phyloP scores from a whole-genome alignment of 2,329 filamentous ascomycete genomes.

The Talaromyces amestolkiae region DNA sequence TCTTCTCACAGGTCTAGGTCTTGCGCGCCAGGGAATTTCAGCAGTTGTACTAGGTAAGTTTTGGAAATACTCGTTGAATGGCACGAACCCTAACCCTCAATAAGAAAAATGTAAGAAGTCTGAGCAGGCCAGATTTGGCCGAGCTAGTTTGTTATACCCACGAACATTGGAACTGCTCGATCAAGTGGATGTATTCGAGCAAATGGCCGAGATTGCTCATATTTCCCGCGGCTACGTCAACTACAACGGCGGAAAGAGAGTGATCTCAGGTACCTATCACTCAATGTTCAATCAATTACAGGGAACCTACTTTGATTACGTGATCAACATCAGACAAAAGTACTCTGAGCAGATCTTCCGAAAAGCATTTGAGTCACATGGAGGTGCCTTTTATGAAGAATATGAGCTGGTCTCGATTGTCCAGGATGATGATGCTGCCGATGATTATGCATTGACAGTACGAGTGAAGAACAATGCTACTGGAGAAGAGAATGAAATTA shows the following conservation, averaged over 20 bases:
- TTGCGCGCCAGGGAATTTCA: constrained; percentile 2
- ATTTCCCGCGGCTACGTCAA: constrained; percentile 11
- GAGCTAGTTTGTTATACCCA: neutral
- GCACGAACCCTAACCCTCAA: neutral
- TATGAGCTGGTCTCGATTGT: constrained; percentile 9
- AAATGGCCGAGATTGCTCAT: constrained; percentile 10
- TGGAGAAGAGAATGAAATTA: neutral
- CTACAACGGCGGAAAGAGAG: constrained; percentile 9
- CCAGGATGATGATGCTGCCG: constrained; percentile 4
- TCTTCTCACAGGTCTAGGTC: neutral
- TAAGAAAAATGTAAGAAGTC: constrained; percentile 6
- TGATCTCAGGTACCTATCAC: constrained; percentile 9
- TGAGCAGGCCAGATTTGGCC: neutral
- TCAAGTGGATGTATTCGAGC: constrained; percentile 7
- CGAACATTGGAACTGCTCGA: constrained; percentile 1
- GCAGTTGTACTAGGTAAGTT: neutral
- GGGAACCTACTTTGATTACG: neutral
- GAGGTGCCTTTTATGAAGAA: constrained; percentile 3
- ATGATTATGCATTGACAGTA: constrained; percentile 8
- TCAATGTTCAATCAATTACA: constrained; percentile 1
- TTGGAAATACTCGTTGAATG: neutral
- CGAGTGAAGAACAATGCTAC: neutral
- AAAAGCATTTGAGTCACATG: neutral
- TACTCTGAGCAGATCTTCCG: neutral
- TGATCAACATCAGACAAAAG: constrained; percentile 2